These are phyloP conservation scores for Arthrobotrys iridis DNA, from an alignment of 2,329 filamentous ascomycete species.

Conservation along the genomic window DNA sequence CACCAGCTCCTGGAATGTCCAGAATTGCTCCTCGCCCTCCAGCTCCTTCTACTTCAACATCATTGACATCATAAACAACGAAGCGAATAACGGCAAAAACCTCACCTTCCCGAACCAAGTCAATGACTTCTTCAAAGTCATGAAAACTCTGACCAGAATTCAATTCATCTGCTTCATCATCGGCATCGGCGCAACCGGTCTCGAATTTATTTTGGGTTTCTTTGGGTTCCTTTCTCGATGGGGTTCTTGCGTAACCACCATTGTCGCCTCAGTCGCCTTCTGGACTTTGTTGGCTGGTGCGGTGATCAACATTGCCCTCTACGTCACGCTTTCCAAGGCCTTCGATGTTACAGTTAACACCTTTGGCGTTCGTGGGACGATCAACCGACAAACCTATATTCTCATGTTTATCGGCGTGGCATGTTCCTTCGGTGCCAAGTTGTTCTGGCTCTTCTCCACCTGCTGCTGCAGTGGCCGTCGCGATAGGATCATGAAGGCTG, in stretches of 20 bases:
- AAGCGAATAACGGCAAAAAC: constrained; percentile 66
- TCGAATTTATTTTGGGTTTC: constrained; percentile 57
- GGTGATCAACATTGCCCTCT: constrained; percentile 77
- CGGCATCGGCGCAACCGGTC: constrained; percentile 82
- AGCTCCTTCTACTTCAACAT: constrained; percentile 81
- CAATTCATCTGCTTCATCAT: constrained; percentile 78
- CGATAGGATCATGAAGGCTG: constrained; percentile 55
- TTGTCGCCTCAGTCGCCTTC: constrained; percentile 74
- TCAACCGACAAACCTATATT: constrained; percentile 77
- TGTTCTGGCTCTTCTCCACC: constrained; percentile 91
- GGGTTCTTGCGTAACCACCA: constrained; percentile 82
- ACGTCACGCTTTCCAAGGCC: constrained; percentile 74
- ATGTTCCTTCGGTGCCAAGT: constrained; percentile 76
- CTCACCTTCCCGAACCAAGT: constrained; percentile 75
- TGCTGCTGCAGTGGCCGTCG: constrained; percentile 85
- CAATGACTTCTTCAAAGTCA: constrained; percentile 74
- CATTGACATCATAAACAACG: constrained; percentile 73
- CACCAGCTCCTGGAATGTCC: constrained; percentile 66
- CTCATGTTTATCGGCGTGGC: constrained; percentile 81
- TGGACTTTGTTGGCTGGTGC: constrained; percentile 71
- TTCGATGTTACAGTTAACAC: constrained; percentile 73
- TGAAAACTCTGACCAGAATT: constrained; percentile 75
- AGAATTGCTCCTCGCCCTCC: constrained; percentile 74
- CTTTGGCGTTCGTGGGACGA: constrained; percentile 74
- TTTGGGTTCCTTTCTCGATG: constrained; percentile 68